Percentiles rank a stretch among this genome's conserved stretches.
Conservation (phyloP, 306 rosid genomes). For the Prunus fruticosa region DNA sequence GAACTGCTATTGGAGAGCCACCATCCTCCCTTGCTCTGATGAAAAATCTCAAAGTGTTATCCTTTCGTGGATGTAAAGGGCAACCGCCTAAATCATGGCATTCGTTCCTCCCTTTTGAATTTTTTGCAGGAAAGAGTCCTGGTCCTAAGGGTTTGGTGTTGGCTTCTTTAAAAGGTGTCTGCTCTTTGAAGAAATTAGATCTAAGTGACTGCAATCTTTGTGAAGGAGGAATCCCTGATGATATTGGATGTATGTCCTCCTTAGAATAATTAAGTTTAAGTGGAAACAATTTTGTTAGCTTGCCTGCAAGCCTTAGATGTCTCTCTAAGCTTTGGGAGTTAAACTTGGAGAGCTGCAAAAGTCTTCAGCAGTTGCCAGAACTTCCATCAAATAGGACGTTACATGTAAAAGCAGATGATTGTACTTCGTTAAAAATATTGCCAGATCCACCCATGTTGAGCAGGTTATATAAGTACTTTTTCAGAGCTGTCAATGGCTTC, state of each 20-base stretch:
- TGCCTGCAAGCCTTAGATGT: constrained; percentile 9
- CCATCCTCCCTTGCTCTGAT: neutral
- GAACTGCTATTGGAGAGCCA: neutral
- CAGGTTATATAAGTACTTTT: no score
- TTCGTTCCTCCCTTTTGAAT: neutral
- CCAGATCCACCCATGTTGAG: neutral
- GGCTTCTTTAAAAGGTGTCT: neutral
- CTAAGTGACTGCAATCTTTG: constrained; percentile 6
- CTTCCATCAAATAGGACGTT: neutral
- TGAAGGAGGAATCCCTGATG: neutral
- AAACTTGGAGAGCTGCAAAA: neutral
- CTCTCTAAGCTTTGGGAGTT: neutral
- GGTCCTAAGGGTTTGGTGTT: neutral
- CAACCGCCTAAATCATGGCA: no score
- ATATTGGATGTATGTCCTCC: neutral
- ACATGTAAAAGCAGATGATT: neutral
- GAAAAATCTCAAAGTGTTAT: neutral
- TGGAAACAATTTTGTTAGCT: constrained; percentile 5
- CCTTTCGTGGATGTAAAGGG: no score
- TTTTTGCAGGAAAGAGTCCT: neutral
- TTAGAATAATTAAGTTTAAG: neutral
- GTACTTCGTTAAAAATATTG: constrained; percentile 3
- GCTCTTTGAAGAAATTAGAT: no score
- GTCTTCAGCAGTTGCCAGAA: constrained; percentile 8
- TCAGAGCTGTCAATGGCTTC: neutral